Evolutionary conservation across 2,329 filamentous ascomycete genomes (phyloP).

Genomic region (Septoria petroselini): DNA sequence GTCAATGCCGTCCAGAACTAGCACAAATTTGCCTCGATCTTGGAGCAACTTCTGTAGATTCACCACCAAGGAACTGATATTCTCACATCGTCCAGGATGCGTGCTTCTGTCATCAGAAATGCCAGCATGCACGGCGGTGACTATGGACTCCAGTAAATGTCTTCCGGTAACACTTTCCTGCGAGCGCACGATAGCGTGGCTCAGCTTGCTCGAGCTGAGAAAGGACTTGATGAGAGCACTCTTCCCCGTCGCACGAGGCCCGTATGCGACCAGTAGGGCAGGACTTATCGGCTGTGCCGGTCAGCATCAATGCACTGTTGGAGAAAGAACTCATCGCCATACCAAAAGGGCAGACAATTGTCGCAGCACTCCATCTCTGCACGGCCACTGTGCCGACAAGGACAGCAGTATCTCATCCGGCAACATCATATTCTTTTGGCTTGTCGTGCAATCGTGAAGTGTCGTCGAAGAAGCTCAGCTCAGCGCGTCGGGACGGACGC

Average conservation of each 20-base stretch:
- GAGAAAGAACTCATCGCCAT: slow-evolving; percentile 22
- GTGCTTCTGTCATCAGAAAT: slow-evolving; percentile 35
- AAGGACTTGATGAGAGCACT: slow-evolving; percentile 65
- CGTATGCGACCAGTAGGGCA: slow-evolving; percentile 74
- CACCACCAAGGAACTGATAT: slow-evolving; percentile 70
- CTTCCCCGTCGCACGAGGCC: slow-evolving; percentile 84
- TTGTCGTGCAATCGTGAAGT: too few species aligned
- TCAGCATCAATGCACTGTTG: slow-evolving; percentile 4
- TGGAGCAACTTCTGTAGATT: slow-evolving; percentile 65
- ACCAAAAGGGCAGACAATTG: slow-evolving; percentile 48
- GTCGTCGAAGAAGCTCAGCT: too few species aligned
- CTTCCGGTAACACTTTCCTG: slow-evolving; percentile 74
- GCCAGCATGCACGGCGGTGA: slow-evolving; percentile 51
- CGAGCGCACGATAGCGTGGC: slow-evolving; percentile 63
- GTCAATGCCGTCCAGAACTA: slow-evolving; percentile 88
- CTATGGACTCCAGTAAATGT: slow-evolving; percentile 71
- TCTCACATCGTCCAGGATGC: slow-evolving; percentile 67
- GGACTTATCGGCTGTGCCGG: slow-evolving; percentile 59
- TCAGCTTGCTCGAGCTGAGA: slow-evolving; percentile 52
- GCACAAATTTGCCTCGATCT: slow-evolving; percentile 61
- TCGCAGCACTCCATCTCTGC: slow-evolving; percentile 47
- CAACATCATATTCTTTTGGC: too few species aligned
- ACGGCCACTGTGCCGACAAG: slow-evolving; percentile 34
- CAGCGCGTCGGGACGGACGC: neutral
- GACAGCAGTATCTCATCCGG: slow-evolving; percentile 33